A percentile compares a stretch with the other conserved stretches of the same genome.
These are phyloP conservation scores for Eucalyptus viminalis DNA, from an alignment of 345 rosid genomes.

Conservation along the genomic window DNA sequence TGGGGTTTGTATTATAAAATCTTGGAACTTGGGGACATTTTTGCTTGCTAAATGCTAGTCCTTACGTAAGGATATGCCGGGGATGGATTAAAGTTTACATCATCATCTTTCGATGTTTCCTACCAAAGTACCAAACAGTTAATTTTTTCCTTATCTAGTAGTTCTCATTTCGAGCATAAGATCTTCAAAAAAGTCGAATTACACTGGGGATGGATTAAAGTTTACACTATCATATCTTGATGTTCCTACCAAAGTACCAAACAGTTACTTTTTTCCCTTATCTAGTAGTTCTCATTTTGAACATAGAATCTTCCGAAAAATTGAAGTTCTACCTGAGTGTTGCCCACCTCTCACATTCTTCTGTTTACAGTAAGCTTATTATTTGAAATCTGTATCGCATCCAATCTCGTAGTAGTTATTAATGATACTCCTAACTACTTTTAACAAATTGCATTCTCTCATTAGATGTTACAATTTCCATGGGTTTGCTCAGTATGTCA, in stretches of 20 bases:
- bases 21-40: background rate
- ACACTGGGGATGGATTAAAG: background rate
- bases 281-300: background rate
- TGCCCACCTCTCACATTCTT: background rate
- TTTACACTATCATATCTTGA: background rate
- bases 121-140: background rate
- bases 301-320: background rate
- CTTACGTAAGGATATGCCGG: background rate
- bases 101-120: background rate
- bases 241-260: background rate
- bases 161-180: background rate
- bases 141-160: background rate
- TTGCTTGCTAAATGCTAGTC: background rate
- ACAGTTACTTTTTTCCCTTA: background rate
- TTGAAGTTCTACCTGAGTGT: background rate
- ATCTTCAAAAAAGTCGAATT: background rate
- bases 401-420: background rate
- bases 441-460: background rate
- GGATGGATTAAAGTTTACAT: background rate
- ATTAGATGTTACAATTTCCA: background rate
- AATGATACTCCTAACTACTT: background rate
- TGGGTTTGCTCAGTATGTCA: background rate
- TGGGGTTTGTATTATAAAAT: background rate
- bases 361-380: background rate
- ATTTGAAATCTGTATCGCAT: background rate